Conservation (phyloP, 768 basidiomycete species). For the Lactifluus volemus region DNA sequence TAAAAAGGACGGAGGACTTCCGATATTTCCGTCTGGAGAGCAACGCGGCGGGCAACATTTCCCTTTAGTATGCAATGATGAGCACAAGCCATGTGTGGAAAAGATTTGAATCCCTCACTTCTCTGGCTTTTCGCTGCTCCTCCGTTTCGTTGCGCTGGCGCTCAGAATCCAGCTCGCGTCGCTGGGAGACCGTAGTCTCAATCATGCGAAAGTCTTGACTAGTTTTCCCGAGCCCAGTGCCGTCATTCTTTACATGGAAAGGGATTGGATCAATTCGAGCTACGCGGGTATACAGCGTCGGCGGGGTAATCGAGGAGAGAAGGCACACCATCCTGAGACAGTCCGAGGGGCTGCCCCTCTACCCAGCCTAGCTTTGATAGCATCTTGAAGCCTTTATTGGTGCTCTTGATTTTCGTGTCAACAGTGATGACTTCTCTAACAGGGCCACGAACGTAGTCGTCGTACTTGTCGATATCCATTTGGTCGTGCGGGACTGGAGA, state of each 20-base stretch:
- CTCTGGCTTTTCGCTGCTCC: conserved; percentile 62
- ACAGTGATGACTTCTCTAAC: conserved; percentile 66
- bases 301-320: conserved; percentile 2
- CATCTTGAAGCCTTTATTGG: conserved; percentile 75
- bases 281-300: conserved; percentile 24
- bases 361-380: conserved; percentile 78
- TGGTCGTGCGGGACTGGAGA: conserved; percentile 46
- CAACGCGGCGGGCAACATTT: conserved; percentile 51
- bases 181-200: conserved; percentile 75
- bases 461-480: conserved; percentile 57
- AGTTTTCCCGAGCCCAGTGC: conserved; percentile 71
- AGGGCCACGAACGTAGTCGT: conserved; percentile 47
- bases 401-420: conserved; percentile 69
- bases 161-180: conserved; percentile 74
- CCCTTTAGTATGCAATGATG: conserved; percentile 35
- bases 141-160: conserved; percentile 72
- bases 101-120: conserved; percentile 36
- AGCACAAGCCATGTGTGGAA: not conserved
- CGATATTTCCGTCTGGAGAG: conserved; percentile 59
- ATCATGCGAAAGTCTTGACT: conserved; percentile 78
- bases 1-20: conserved; percentile 67
- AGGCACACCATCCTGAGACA: conserved; percentile 61
- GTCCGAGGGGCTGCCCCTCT: conserved; percentile 68
- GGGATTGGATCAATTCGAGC: conserved; percentile 80
- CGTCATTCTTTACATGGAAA: conserved; percentile 69